These are phyloP conservation scores for Coccomyxa sp. DNA, from an alignment of 139 green algal genomes.

Conservation along the genomic window DNA sequence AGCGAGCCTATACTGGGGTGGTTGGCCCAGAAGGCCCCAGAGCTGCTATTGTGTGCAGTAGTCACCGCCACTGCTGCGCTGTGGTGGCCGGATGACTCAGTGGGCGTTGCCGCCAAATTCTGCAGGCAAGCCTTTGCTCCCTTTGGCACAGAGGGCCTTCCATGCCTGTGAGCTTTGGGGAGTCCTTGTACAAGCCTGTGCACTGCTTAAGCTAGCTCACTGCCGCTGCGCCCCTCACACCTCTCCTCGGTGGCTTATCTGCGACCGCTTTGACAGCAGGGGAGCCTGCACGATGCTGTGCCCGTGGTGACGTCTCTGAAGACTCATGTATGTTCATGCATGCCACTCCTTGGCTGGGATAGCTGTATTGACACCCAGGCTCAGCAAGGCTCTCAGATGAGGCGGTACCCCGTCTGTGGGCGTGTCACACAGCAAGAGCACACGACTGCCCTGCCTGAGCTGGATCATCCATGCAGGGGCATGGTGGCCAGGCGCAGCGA, in stretches of 20 bases:
- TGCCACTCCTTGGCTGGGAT: not conserved
- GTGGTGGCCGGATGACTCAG: slow-evolving; percentile 65
- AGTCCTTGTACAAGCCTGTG: no score
- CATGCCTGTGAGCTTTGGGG: no score
- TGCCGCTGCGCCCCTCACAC: no score
- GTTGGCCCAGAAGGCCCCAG: slow-evolving; percentile 32
- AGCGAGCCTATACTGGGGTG: slow-evolving; percentile 29
- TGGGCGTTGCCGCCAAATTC: slow-evolving; percentile 35
- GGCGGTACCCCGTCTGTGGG: not conserved
- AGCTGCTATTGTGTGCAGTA: slow-evolving; percentile 40
- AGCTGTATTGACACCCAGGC: not conserved
- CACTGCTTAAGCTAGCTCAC: no score
- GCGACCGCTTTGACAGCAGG: no score
- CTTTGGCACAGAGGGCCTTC: no score
- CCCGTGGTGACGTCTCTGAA: no score
- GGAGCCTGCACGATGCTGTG: no score
- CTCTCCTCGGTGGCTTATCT: not conserved
- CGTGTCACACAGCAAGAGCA: not conserved
- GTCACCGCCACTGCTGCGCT: slow-evolving; percentile 51
- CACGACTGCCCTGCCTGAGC: not conserved
- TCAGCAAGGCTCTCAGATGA: not conserved
- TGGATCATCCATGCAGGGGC: slow-evolving; percentile 10
- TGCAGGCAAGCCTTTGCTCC: slow-evolving; percentile 36
- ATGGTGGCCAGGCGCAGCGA: slow-evolving; percentile 22
- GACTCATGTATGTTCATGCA: not conserved